phyloP scores from a whole-genome alignment of 495 filamentous ascomycete species.

The Xylaria flabelliformis region DNA sequence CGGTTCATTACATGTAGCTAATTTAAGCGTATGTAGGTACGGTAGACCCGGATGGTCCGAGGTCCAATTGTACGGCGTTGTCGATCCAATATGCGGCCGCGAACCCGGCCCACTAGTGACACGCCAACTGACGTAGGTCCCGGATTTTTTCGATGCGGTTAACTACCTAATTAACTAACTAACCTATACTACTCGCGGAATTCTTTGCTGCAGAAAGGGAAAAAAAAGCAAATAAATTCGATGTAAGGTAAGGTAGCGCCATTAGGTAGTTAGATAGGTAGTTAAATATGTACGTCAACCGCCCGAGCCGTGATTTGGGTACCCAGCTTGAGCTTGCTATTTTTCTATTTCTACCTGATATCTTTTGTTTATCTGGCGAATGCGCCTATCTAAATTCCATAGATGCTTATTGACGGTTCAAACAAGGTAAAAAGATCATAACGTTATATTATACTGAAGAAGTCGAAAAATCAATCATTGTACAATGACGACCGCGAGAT shows the following conservation, averaged over 20 bases:
- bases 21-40: background rate
- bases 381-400: background rate
- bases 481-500: slow-evolving; percentile 41
- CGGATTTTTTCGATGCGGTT: background rate
- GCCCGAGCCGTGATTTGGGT: background rate
- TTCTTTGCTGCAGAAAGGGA: background rate
- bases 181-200: background rate
- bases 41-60: background rate
- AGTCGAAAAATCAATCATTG: background rate
- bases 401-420: background rate
- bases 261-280: too few species aligned
- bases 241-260: background rate
- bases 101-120: background rate
- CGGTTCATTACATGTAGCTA: background rate
- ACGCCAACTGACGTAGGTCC: slow-evolving; percentile 1
- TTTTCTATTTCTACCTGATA: background rate
- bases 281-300: background rate
- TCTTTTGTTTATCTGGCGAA: background rate
- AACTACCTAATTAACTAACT: background rate
- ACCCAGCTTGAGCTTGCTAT: background rate
- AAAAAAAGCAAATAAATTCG: background rate
- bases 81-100: background rate
- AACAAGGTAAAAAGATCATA: background rate
- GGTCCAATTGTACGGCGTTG: background rate
- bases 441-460: background rate